These are phyloP conservation scores for Zymoseptoria tritici DNA, from an alignment of 2,329 filamentous ascomycete species.

Conservation along the genomic window DNA sequence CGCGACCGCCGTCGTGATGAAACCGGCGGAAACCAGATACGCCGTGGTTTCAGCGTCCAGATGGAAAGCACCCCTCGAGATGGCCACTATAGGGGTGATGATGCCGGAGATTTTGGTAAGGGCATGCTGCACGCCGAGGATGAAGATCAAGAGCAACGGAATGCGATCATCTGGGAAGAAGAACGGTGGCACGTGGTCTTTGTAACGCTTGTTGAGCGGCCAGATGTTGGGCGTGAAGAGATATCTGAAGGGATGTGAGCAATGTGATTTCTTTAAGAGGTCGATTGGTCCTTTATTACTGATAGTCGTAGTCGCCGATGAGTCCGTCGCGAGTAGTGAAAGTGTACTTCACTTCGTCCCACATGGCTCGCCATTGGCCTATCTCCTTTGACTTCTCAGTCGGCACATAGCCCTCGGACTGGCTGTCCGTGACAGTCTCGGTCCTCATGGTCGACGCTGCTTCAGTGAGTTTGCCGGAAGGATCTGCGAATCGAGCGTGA, in stretches of 20 bases:
- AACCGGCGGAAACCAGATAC: conserved; percentile 14
- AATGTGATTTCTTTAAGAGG: not conserved
- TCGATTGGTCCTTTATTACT: not conserved
- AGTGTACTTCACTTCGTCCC: conserved; percentile 11
- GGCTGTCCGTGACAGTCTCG: not conserved
- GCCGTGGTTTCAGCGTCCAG: conserved; percentile 11
- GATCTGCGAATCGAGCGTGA: not conserved
- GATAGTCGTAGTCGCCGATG: conserved; percentile 16
- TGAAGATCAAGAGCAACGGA: conserved; percentile 16
- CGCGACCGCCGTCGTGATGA: conserved; percentile 17
- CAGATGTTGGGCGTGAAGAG: conserved; percentile 19
- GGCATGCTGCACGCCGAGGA: conserved; percentile 15
- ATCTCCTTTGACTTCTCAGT: not conserved
- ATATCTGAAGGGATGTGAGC: conserved; percentile 1
- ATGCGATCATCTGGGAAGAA: conserved; percentile 18
- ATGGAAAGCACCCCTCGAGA: conserved; percentile 12
- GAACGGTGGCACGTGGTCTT: conserved; percentile 13
- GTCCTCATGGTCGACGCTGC: not conserved
- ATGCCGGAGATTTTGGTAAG: conserved; percentile 17
- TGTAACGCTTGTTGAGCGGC: conserved; percentile 13
- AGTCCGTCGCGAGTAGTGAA: conserved; percentile 15
- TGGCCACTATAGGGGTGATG: conserved; percentile 14
- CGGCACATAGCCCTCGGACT: conserved; percentile 1
- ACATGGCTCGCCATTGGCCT: conserved; percentile 2
- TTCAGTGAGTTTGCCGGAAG: not conserved